Percentiles rank a stretch among this genome's conserved stretches.
Evolutionary conservation across 2,329 filamentous ascomycete genomes (phyloP).

Genomic region (Ophiobolus disseminans): DNA sequence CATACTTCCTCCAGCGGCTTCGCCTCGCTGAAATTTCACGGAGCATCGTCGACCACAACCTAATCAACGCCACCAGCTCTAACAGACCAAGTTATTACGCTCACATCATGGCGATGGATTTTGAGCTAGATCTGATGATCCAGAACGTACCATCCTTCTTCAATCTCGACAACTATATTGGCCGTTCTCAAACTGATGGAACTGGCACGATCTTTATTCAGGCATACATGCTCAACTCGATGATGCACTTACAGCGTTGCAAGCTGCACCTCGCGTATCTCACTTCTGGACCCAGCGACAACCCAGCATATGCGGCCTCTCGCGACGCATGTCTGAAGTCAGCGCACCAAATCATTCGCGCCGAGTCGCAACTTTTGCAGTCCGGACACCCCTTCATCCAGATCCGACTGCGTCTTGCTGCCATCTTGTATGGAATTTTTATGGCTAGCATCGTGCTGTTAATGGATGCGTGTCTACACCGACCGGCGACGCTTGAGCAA

Average conservation of each 20-base stretch:
- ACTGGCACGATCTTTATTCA: conserved; percentile 33
- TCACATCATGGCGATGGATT: conserved; percentile 39
- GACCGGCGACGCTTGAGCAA: background rate
- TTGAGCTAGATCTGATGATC: conserved; percentile 40
- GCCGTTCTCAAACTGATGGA: conserved; percentile 1
- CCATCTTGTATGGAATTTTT: conserved; percentile 5
- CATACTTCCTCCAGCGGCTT: conserved; percentile 48
- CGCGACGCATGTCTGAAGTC: conserved; percentile 43
- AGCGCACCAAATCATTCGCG: conserved; percentile 40
- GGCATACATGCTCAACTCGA: conserved; percentile 45
- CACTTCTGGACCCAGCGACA: conserved; percentile 40
- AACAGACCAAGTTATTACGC: conserved; percentile 11
- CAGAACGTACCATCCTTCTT: conserved; percentile 46
- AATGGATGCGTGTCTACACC: conserved; percentile 6
- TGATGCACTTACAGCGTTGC: conserved; percentile 46
- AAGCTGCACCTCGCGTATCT: conserved; percentile 42
- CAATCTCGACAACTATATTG: conserved; percentile 16
- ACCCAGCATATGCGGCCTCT: conserved; percentile 41
- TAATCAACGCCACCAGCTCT: conserved; percentile 9
- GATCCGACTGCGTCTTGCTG: background rate
- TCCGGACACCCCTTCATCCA: conserved; percentile 1
- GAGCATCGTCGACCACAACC: conserved; percentile 43
- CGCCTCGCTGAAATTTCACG: conserved; percentile 48
- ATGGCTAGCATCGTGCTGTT: conserved; percentile 4
- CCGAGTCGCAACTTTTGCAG: conserved; percentile 8